phyloP scores from a whole-genome alignment of 208 protist genomes.

The Balamuthia mandrillaris region DNA sequence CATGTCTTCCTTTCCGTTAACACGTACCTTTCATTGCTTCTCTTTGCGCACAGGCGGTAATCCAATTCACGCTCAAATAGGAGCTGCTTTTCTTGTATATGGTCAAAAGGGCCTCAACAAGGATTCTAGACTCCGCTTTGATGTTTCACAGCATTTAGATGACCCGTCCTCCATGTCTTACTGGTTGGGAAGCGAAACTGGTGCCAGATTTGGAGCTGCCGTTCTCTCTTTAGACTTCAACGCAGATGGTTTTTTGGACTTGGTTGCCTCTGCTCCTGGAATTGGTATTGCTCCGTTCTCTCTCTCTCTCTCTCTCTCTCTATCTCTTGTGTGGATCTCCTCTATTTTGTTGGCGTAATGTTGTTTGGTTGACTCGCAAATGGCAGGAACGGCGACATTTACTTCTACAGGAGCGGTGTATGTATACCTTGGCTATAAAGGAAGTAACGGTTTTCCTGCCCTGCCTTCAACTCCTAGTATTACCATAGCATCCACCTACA shows the following conservation, averaged over 20 bases:
- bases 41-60: too few species aligned
- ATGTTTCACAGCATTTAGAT: too few species aligned
- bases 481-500: not conserved
- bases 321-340: not conserved
- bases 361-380: too few species aligned
- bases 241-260: not conserved
- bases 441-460: not conserved
- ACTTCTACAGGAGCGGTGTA: not conserved
- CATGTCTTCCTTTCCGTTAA: too few species aligned
- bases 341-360: too few species aligned
- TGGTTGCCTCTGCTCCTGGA: slow-evolving; percentile 1
- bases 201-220: not conserved
- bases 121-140: not conserved
- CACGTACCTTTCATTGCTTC: too few species aligned
- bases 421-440: not conserved
- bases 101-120: not conserved
- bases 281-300: not conserved
- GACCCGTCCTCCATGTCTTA: not conserved
- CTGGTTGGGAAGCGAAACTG: not conserved
- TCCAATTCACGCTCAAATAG: not conserved
- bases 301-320: not conserved
- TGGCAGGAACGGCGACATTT: not conserved
- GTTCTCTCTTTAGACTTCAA: not conserved
- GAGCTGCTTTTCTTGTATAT: not conserved
- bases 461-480: not conserved